These are phyloP conservation scores for Alternaria sp. DNA, from an alignment of 2,329 filamentous ascomycete species.

Conservation along the genomic window DNA sequence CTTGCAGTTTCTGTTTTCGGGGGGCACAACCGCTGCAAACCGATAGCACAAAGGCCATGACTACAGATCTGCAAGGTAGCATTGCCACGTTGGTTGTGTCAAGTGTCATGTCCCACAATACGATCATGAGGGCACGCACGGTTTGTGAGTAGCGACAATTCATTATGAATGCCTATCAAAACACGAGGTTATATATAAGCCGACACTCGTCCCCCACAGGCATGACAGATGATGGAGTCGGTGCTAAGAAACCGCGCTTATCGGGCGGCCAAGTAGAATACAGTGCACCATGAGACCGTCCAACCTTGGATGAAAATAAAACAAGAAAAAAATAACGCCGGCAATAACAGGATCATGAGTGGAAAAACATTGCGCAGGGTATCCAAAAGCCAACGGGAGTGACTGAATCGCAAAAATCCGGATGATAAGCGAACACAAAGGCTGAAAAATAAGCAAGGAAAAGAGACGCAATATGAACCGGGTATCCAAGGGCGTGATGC, in stretches of 20 bases:
- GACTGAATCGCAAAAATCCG: conserved; percentile 15
- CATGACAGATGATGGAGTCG: neutral
- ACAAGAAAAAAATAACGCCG: conserved; percentile 14
- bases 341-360: conserved; percentile 11
- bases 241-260: neutral
- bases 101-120: neutral
- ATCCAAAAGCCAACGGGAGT: conserved; percentile 30
- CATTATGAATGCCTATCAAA: conserved; percentile 10
- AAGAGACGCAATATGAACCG: conserved; percentile 26
- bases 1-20: conserved; percentile 9
- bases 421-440: conserved; percentile 5
- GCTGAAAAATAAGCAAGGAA: conserved; percentile 12
- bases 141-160: conserved; percentile 7
- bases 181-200: neutral
- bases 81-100: conserved; percentile 8
- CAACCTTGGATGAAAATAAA: conserved; percentile 2
- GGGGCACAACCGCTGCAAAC: neutral
- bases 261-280: conserved; percentile 9
- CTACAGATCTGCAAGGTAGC: neutral
- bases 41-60: conserved; percentile 5
- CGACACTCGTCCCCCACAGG: neutral
- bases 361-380: conserved; percentile 28
- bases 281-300: conserved; percentile 15
- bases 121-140: conserved; percentile 1
- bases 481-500: conserved; percentile 37